Evolutionary conservation across 805 yeast species (phyloP).

Genomic region (Candida coquimbonensis): DNA sequence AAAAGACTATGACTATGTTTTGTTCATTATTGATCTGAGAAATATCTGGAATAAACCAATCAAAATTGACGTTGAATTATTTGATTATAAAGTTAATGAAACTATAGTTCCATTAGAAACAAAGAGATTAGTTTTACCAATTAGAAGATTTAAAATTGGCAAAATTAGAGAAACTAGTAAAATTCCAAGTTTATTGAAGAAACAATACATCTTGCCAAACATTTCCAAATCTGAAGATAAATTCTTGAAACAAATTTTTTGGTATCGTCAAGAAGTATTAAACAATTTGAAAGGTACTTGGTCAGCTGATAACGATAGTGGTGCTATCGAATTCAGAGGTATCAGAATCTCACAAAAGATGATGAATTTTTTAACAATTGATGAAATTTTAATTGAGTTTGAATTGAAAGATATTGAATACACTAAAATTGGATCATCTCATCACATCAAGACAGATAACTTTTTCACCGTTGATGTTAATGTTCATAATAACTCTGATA

Average conservation of each 20-base stretch:
- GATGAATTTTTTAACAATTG: conserved; percentile 48
- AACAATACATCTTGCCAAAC: conserved; percentile 54
- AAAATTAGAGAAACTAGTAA: conserved; percentile 36
- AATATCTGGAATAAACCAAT: conserved; percentile 71
- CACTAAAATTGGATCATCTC: conserved; percentile 24
- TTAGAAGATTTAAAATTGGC: conserved; percentile 44
- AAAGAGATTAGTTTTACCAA: conserved; percentile 63
- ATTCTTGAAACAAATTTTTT: conserved; percentile 58
- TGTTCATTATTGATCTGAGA: conserved; percentile 67
- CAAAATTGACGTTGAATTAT: conserved; percentile 28
- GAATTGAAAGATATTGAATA: conserved; percentile 8
- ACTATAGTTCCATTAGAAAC: conserved; percentile 38
- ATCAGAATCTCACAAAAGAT: conserved; percentile 55
- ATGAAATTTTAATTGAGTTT: conserved; percentile 39
- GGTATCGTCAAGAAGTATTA: conserved; percentile 71
- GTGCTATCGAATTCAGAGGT: conserved; percentile 60
- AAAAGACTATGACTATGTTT: conserved; percentile 42
- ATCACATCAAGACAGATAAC: conserved; percentile 35
- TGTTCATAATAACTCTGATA: conserved; percentile 41
- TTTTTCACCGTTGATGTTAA: conserved; percentile 45
- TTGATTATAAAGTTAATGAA: conserved; percentile 18
- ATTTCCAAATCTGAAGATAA: conserved; percentile 49
- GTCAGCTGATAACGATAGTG: conserved; percentile 39
- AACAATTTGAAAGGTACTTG: conserved; percentile 58
- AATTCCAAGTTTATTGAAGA: conserved; percentile 65